These are phyloP conservation scores for Allantophomopsis lycopodina DNA, from an alignment of 2,329 filamentous ascomycete genomes.

Conservation along the genomic window DNA sequence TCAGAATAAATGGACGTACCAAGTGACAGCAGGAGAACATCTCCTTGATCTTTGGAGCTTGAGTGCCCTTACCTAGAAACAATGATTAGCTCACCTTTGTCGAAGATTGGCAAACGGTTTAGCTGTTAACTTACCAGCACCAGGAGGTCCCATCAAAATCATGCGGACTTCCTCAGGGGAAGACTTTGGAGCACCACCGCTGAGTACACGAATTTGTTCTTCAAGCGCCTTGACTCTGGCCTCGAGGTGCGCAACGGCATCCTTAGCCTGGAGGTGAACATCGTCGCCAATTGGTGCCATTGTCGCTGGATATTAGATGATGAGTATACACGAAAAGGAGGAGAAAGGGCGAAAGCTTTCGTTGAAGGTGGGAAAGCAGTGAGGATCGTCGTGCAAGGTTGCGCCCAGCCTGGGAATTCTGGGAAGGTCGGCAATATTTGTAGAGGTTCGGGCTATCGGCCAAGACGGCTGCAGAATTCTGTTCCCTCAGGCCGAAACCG, in stretches of 20 bases:
- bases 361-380: too few relatives aligned
- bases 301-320: conserved; percentile 21
- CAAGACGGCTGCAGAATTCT: too few relatives aligned
- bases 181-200: conserved; percentile 36
- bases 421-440: neutral
- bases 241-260: conserved; percentile 74
- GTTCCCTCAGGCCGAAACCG: too few relatives aligned
- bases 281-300: conserved; percentile 87
- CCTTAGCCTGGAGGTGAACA: conserved; percentile 67
- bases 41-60: conserved; percentile 96
- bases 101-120: conserved; percentile 1
- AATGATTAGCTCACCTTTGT: conserved; percentile 9
- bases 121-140: conserved; percentile 60
- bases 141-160: conserved; percentile 94
- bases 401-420: neutral
- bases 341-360: too few relatives aligned
- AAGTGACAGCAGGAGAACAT: conserved; percentile 95
- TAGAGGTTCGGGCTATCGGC: neutral
- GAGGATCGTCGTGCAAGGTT: too few relatives aligned
- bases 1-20: conserved; percentile 36
- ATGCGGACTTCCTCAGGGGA: conserved; percentile 62
- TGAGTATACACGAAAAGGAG: too few relatives aligned
- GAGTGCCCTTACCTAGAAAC: conserved; percentile 83
- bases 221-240: conserved; percentile 78
- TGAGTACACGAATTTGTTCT: conserved; percentile 41